phyloP scores from a whole-genome alignment of 495 filamentous ascomycete genomes.

The Aspergillus incahuasiensis region DNA sequence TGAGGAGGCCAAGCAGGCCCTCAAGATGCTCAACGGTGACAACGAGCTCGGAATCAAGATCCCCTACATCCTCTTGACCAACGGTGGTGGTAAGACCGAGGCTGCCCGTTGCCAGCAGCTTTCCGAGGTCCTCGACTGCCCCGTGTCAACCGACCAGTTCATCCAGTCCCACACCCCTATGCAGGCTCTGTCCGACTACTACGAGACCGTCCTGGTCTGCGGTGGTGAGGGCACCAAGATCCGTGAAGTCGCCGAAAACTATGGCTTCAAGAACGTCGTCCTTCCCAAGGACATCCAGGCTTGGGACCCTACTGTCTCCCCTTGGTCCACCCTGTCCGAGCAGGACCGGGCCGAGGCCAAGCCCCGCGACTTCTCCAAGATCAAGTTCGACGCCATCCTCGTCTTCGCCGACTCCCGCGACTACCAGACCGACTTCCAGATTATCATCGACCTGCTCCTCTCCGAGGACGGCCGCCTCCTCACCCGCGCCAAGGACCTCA shows the following conservation, averaged over 20 bases:
- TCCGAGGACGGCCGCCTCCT: conserved; percentile 65
- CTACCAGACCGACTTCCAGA: conserved; percentile 78
- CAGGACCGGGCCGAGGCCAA: conserved; percentile 64
- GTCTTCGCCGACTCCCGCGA: conserved; percentile 81
- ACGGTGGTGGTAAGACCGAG: conserved; percentile 90
- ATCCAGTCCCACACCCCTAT: conserved; percentile 95
- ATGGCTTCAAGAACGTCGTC: conserved; percentile 84
- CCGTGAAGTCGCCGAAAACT: conserved; percentile 75
- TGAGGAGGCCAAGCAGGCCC: conserved; percentile 75
- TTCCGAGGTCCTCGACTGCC: conserved; percentile 64
- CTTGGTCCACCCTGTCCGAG: conserved; percentile 69
- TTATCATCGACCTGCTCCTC: conserved; percentile 78
- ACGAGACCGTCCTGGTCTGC: conserved; percentile 78
- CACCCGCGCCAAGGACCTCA: conserved; percentile 64
- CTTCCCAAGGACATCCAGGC: conserved; percentile 89
- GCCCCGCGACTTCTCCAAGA: conserved; percentile 60
- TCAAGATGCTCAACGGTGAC: conserved; percentile 79
- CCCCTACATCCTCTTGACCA: conserved; percentile 90
- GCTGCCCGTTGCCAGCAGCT: conserved; percentile 76
- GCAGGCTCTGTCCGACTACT: conserved; percentile 78
- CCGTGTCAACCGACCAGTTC: conserved; percentile 80
- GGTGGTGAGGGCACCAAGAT: conserved; percentile 89
- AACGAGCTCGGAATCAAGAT: conserved; percentile 83
- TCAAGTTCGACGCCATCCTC: conserved; percentile 77
- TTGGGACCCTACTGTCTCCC: conserved; percentile 73